Percentiles rank a stretch among this genome's conserved stretches.
Conservation (phyloP, 78 protist genomes). For the Creolimax fragrantissima region DNA sequence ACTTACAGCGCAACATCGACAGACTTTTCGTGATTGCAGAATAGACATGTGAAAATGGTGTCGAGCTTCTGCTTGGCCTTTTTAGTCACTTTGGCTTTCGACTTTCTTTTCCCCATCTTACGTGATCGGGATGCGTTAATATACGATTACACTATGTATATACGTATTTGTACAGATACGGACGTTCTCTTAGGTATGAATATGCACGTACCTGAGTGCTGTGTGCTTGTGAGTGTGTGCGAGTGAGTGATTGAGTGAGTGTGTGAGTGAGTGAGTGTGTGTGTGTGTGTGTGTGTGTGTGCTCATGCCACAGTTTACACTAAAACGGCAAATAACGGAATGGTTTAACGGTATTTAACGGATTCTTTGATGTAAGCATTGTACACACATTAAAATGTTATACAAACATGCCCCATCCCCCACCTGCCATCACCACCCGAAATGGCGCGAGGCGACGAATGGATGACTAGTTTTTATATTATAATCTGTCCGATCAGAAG, state of each 20-base stretch:
- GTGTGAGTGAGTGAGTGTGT: not conserved
- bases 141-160: too few relatives aligned
- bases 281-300: not conserved
- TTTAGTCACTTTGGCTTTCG: not conserved
- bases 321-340: not conserved
- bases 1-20: not conserved
- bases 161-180: not conserved
- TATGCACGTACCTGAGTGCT: not conserved
- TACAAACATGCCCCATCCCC: not conserved
- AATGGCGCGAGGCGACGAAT: not conserved
- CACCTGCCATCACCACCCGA: not conserved
- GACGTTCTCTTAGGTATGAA: not conserved
- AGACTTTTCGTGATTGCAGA: conserved; percentile 25
- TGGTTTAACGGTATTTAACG: too few relatives aligned
- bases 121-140: too few relatives aligned
- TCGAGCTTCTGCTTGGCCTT: not conserved
- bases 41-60: conserved; percentile 14
- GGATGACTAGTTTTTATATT: not conserved
- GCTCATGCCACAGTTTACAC: not conserved
- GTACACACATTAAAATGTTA: not conserved
- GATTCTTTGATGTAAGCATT: too few relatives aligned
- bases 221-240: not conserved
- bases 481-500: too few relatives aligned
- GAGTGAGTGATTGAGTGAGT: not conserved
- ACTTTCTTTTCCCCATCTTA: conserved; percentile 1